Evolutionary conservation across 208 protist species (phyloP).

Genomic region (Porcisia hertigi): DNA sequence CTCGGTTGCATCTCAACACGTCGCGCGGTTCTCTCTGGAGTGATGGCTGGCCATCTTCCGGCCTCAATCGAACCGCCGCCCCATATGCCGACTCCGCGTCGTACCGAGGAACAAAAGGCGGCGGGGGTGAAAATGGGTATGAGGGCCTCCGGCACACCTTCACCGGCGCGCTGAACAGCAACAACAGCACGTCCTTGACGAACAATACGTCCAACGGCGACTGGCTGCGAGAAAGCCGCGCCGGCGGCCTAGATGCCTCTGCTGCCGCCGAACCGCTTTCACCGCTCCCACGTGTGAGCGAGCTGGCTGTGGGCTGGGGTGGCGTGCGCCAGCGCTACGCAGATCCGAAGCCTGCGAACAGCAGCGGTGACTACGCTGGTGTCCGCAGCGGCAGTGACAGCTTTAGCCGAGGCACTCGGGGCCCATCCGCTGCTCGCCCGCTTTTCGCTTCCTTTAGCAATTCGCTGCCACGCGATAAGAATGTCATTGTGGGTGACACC

Average conservation of each 20-base stretch:
- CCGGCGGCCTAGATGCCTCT: background rate
- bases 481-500: conserved; percentile 19
- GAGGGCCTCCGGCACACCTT: background rate
- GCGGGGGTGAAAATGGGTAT: background rate
- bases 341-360: background rate
- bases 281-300: conserved; percentile 15
- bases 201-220: conserved; percentile 30
- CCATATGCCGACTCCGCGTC: background rate
- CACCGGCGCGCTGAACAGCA: conserved; percentile 6
- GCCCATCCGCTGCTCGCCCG: conserved; percentile 20
- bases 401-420: conserved; percentile 6
- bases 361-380: background rate
- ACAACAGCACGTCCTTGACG: conserved; percentile 30
- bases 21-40: conserved; percentile 9
- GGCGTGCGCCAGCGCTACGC: conserved; percentile 7
- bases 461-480: conserved; percentile 14
- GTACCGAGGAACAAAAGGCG: background rate
- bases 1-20: conserved; percentile 19
- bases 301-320: background rate
- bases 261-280: conserved; percentile 15
- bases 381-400: background rate
- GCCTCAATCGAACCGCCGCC: conserved; percentile 19
- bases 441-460: conserved; percentile 28
- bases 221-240: conserved; percentile 1
- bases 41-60: background rate